phyloP scores from a whole-genome alignment of 495 filamentous ascomycete genomes.

The Neurospora sp. region DNA sequence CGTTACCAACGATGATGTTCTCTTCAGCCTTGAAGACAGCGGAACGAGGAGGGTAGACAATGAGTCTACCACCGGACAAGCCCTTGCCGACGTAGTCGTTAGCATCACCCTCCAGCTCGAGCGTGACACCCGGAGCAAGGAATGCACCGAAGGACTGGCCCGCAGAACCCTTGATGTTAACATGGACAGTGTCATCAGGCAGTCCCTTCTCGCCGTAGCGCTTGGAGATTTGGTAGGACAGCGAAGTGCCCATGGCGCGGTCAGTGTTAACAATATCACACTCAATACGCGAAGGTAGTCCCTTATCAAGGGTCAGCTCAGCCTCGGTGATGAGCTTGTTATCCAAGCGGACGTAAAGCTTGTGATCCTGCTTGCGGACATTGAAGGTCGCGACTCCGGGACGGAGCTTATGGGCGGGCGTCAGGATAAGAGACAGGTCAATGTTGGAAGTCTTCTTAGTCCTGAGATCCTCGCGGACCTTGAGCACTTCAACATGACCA shows the following conservation, averaged over 20 bases:
- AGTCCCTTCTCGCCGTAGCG: constrained; percentile 84
- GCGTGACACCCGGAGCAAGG: constrained; percentile 87
- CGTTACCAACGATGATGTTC: constrained; percentile 93
- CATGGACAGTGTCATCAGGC: constrained; percentile 91
- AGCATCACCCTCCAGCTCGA: constrained; percentile 94
- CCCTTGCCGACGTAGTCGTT: constrained; percentile 99
- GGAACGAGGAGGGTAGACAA: constrained; percentile 89
- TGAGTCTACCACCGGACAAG: constrained; percentile 88
- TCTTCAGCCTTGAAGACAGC: constrained; percentile 97
- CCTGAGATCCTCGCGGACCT: constrained; percentile 79
- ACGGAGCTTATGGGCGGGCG: constrained; percentile 89
- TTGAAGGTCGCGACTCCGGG: constrained; percentile 98
- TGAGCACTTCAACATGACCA: constrained; percentile 80
- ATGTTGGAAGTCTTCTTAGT: constrained; percentile 87
- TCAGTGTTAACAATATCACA: constrained; percentile 98
- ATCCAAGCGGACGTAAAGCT: constrained; percentile 86
- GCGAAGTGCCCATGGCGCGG: constrained; percentile 83
- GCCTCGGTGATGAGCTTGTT: constrained; percentile 99
- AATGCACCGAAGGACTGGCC: constrained; percentile 97
- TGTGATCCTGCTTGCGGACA: constrained; percentile 95
- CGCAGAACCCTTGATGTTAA: constrained; percentile 97
- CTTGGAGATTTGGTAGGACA: constrained; percentile 95
- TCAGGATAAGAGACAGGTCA: constrained; percentile 91
- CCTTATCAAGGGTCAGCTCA: constrained; percentile 93
- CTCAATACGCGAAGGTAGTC: constrained; percentile 88